Conservation (phyloP, 2,329 filamentous ascomycete species). For the Talaromyces sp. region DNA sequence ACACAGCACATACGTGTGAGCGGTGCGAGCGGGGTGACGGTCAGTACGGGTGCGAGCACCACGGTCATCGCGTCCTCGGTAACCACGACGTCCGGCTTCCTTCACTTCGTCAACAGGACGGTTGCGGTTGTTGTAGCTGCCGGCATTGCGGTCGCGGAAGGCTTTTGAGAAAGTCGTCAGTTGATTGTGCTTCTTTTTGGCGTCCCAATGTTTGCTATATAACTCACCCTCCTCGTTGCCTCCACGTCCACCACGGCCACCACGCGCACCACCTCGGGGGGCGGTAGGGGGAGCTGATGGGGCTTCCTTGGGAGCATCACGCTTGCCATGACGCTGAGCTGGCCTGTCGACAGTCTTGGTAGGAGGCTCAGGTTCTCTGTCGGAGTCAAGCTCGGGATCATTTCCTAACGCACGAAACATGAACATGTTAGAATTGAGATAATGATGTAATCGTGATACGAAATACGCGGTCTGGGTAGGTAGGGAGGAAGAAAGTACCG, state of each 20-base stretch:
- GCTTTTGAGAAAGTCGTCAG: slow-evolving; percentile 47
- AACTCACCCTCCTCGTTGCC: slow-evolving; percentile 81
- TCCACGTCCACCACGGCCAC: slow-evolving; percentile 45
- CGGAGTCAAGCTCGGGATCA: slow-evolving; percentile 65
- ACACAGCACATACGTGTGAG: slow-evolving; percentile 49
- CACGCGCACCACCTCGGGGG: slow-evolving; percentile 23
- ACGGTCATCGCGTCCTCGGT: slow-evolving; percentile 57
- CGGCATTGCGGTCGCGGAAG: slow-evolving; percentile 83
- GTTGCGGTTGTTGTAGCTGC: slow-evolving; percentile 73
- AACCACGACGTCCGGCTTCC: slow-evolving; percentile 41
- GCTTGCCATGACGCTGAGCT: slow-evolving; percentile 71
- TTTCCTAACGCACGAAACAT: slow-evolving; percentile 49
- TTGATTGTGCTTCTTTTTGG: background rate
- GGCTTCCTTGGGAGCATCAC: slow-evolving; percentile 73
- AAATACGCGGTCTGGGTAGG: slow-evolving; percentile 18
- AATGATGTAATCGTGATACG: slow-evolving; percentile 25
- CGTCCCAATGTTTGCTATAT: background rate
- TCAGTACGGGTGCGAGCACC: slow-evolving; percentile 53
- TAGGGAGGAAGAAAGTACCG: slow-evolving; percentile 57
- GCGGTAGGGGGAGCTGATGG: slow-evolving; percentile 43
- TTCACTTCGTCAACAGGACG: slow-evolving; percentile 68
- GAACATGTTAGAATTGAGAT: slow-evolving; percentile 10
- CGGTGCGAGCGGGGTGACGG: slow-evolving; percentile 55
- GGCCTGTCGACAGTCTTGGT: slow-evolving; percentile 87
- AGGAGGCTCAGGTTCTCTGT: slow-evolving; percentile 70